Evolutionary conservation across 2,329 filamentous ascomycete genomes (phyloP), one percentile per base, ranked within the genome.

Genomic region (Aureobasidium namibiae): DNA sequence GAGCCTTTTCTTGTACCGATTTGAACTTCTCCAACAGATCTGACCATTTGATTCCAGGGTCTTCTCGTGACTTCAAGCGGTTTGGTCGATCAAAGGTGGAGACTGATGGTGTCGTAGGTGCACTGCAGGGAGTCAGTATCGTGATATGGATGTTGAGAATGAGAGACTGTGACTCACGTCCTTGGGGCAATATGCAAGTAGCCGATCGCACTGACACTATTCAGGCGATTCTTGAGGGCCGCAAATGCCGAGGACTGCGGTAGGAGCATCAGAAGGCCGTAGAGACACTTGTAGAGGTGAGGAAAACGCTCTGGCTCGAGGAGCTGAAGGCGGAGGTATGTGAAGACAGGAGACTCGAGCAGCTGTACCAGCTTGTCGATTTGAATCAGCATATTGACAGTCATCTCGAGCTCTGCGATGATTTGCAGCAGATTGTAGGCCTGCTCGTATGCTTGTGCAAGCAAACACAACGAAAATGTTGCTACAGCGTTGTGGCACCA

Each of bases 401-500:
- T 97, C 90, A 99, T 97, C 72, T 99, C 94, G 50, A 99, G 80
- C 68, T 99, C 94, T 61, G 90, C 94, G 14, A 99, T 96, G 49
- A 97, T 94, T 69, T 96, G 92, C 18, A 99, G 79, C 16, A 99
- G 80, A 70, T 97, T 90, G 69, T 97, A 99, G 11, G 94, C 94
- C 70, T 97, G 95, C 70, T 99, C 94, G 70, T 99, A 99, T 13
- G 92, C 94, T 74, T 99, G 94, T 1, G 94, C 94, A 54, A 99
- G 84, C 33, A 99, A 80, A 69, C 94, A 99, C 4, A 99, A 78
- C 2, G 92, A 97, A 73, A 99, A 99, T 0, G 94, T 97, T 8
- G 94, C 92, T 6, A 99, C 95, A 2, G 94, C 92, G 68, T 99
- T 99, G 72, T 96, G 94, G 70, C 94, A 99, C 94, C 94, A 99